Base-by-base conservation (phyloP, 306 rosid genomes). In the Pterocarpus macrocarpus region DNA sequence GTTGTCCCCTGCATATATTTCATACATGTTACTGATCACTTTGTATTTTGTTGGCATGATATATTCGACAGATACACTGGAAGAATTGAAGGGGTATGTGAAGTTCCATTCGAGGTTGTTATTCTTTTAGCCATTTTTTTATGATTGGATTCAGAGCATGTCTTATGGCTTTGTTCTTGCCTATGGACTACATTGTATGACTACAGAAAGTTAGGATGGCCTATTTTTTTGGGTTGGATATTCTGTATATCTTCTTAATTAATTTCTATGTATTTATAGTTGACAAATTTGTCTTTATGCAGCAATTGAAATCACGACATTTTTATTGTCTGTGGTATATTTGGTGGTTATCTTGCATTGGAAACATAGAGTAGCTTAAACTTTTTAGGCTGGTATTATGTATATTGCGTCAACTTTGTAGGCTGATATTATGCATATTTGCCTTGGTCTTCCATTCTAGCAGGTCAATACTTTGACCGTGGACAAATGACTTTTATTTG, bases 41-140 rank as follows among this genome's bases (percentile, higher is more conserved):
- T 58, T 76, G 36, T 47, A 61, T 80, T 69, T 69, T 79, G 70
- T 71, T 56, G 33, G 13, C 28, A 17, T 61, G 50, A 6, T 39
- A n/a, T 53, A 69, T 45, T 39, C 39, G 43, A 15, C 75, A 83
- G 88, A 72, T 77, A 59, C 35, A 36, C 38, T 71, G 80, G 77
- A 81, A 44, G 53, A 65, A 65, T 17, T 58, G 69, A 71, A 53
- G 73, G 79, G 69, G 57, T 28, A 41, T 65, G 80, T 65, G 77
- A 63, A 85, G 74, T 50, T 56, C 35, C 69, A 72, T 77, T 66
- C 32, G 44, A 65, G 55, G 17, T 68, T 80, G 43, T 76, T 45
- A 55, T 75, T 80, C 71, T 80, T 63, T 45, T 53, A 69, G 33
- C 70, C 17, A 34, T 36, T 41, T 65, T 64, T 49, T 76, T 22